Percentiles rank a stretch among this genome's conserved stretches.
Evolutionary conservation across 495 filamentous ascomycete species (phyloP).

Genomic region (Filosporella fistucella): DNA sequence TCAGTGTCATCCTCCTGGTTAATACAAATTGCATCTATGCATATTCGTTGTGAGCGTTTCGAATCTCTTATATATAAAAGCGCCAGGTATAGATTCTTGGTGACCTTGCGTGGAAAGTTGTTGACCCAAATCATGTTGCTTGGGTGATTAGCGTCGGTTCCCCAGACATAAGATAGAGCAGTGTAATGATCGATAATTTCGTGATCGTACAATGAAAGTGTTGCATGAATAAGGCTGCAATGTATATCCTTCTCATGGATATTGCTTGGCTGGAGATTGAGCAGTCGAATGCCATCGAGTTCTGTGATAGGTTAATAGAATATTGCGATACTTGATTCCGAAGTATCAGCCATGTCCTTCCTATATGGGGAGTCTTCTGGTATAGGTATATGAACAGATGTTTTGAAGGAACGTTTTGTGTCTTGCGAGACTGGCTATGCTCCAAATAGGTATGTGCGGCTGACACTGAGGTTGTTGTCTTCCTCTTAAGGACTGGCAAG

Average conservation of each 20-base stretch:
- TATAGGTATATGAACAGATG: no score
- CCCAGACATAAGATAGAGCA: slow-evolving; percentile 30
- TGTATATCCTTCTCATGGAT: slow-evolving; percentile 6
- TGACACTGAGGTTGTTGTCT: no score
- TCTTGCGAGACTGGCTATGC: no score
- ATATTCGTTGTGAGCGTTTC: not conserved
- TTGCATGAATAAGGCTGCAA: slow-evolving; percentile 20
- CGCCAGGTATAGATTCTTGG: slow-evolving; percentile 1
- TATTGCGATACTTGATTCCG: no score
- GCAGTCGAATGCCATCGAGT: slow-evolving; percentile 14
- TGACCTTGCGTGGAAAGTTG: no score
- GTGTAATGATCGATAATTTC: slow-evolving; percentile 24
- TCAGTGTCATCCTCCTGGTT: slow-evolving; percentile 17
- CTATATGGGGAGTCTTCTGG: no score
- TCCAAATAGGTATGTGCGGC: no score
- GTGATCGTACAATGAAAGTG: slow-evolving; percentile 11
- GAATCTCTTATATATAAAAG: not conserved
- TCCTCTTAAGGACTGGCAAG: no score
- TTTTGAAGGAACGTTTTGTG: no score
- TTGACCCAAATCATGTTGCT: no score
- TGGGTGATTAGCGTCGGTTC: no score
- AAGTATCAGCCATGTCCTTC: no score
- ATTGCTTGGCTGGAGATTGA: slow-evolving; percentile 12
- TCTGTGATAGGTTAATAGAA: slow-evolving; percentile 1
- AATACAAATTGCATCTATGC: slow-evolving; percentile 22